Base-by-base conservation (phyloP, 306 rosid genomes). In the Amphicarpaea edgeworthii region DNA sequence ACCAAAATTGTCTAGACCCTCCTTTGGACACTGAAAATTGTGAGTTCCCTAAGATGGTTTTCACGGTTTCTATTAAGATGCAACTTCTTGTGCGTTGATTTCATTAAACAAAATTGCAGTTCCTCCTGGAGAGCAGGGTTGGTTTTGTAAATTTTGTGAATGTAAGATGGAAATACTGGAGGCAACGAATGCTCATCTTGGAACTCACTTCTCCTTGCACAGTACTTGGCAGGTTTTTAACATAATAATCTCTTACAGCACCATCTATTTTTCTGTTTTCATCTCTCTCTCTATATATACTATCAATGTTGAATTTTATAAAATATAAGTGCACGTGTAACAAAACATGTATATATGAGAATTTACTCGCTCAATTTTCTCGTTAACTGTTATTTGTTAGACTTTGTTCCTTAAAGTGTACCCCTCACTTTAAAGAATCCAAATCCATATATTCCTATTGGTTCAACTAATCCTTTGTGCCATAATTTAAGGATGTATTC, bases 1-100 rank as follows among this genome's bases (percentile, higher is more conserved):
- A 93, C 85, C 90, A 93, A 82, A 85, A 83, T 72, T 93, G 98
- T 83, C 89, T 90, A 53, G 95, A 90, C 45, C 96, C 96, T 84
- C 91, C 98, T 38, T 68, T 93, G 84, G 93, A 86, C 76, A 86
- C 90, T 15, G 86, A 89, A 83, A 75, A 82, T 59, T 87, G 98
- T 90, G 77, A 82, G 93, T 82, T 85, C 24, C 74, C 30, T 19
- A 43, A 71, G 3, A 59, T 70, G 42, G 72, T 77, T 68, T 14
- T 77, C 67, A 76, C 73, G 37, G 73, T 83, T 41, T 50, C 8
- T 28, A 55, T 20, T 20, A 43, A 55, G 46, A 21, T 53, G 77
- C 41, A 71, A 64, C 70, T 21, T 72, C 28, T 26, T 7, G 28
- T 82, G 15, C 17, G 46, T 68, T 66, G 46, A 72, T 66, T 59